These are phyloP conservation scores for Malassezia brasiliensis DNA, from an alignment of 1,284 basidiomycete genomes.

Conservation along the genomic window DNA sequence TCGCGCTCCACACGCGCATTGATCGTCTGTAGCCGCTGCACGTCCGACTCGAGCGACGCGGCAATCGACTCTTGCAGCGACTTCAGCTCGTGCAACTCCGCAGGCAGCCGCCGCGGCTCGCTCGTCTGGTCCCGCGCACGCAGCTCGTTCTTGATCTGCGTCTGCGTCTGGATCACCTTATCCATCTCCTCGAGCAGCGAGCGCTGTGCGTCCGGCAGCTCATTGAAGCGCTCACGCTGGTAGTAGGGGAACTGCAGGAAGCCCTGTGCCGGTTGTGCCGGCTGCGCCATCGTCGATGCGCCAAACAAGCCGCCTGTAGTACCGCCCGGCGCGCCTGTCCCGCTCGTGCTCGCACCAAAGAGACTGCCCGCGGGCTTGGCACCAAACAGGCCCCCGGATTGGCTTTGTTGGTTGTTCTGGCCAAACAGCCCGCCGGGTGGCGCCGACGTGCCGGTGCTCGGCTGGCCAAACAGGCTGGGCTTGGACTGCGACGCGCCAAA, in stretches of 20 bases:
- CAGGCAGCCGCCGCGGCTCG: slow-evolving; percentile 29
- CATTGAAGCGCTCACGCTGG: slow-evolving; percentile 44
- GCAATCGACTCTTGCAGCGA: slow-evolving; percentile 27
- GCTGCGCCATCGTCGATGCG: background rate
- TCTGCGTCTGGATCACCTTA: slow-evolving; percentile 24
- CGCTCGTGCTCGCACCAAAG: background rate
- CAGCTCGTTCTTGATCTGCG: slow-evolving; percentile 29
- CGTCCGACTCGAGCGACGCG: slow-evolving; percentile 31
- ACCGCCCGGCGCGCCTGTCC: background rate
- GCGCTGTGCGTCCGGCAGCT: slow-evolving; percentile 36
- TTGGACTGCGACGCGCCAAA: slow-evolving; percentile 3
- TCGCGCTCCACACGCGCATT: slow-evolving; percentile 29
- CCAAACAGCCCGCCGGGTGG: background rate
- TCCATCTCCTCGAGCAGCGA: slow-evolving; percentile 43
- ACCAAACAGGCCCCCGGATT: slow-evolving; percentile 22
- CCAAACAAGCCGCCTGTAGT: background rate
- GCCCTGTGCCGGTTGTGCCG: slow-evolving; percentile 14
- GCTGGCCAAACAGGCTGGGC: slow-evolving; percentile 24
- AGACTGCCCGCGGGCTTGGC: background rate
- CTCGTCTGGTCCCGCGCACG: slow-evolving; percentile 27
- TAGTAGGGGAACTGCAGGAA: slow-evolving; percentile 34
- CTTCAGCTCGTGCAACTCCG: slow-evolving; percentile 33
- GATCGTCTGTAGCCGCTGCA: slow-evolving; percentile 21
- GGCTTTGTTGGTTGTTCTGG: background rate
- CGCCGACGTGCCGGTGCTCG: slow-evolving; percentile 1